A percentile compares a stretch with the other conserved stretches of the same genome.
Conservation (phyloP, 306 rosid species). For the Castanea sativa region DNA sequence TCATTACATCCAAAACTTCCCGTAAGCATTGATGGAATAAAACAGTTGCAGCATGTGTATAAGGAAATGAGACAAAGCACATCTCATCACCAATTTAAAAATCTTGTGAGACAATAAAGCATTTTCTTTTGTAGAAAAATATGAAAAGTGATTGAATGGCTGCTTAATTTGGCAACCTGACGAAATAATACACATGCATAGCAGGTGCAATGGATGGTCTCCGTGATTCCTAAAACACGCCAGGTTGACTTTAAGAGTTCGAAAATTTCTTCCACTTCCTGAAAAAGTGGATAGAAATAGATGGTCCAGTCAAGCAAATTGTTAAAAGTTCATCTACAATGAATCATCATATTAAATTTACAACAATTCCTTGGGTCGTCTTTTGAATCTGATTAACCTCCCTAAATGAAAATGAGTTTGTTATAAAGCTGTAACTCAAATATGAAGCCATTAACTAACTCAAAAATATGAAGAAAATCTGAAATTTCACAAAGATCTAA, state of each 20-base stretch:
- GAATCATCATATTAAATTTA: conserved; percentile 5
- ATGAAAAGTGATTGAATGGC: not conserved
- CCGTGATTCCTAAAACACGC: conserved; percentile 96
- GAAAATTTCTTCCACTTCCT: conserved; percentile 97
- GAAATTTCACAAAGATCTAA: conserved; percentile 12
- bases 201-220: conserved; percentile 92
- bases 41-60: not conserved
- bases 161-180: conserved; percentile 43
- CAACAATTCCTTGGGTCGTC: conserved; percentile 4
- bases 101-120: not conserved
- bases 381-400: conserved; percentile 3
- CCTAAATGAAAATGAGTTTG: not conserved
- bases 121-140: not conserved
- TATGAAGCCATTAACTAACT: not conserved
- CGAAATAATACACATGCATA: conserved; percentile 96
- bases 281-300: conserved; percentile 32
- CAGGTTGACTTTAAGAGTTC: conserved; percentile 96
- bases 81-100: not conserved
- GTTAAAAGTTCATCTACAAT: not conserved
- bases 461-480: not conserved
- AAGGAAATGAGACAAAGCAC: not conserved
- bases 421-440: conserved; percentile 6
- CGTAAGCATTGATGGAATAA: not conserved
- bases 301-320: conserved; percentile 21
- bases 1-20: not conserved